Evolutionary conservation across 2,329 filamentous ascomycete species (phyloP).

Genomic region (Stylonectria norvegica): DNA sequence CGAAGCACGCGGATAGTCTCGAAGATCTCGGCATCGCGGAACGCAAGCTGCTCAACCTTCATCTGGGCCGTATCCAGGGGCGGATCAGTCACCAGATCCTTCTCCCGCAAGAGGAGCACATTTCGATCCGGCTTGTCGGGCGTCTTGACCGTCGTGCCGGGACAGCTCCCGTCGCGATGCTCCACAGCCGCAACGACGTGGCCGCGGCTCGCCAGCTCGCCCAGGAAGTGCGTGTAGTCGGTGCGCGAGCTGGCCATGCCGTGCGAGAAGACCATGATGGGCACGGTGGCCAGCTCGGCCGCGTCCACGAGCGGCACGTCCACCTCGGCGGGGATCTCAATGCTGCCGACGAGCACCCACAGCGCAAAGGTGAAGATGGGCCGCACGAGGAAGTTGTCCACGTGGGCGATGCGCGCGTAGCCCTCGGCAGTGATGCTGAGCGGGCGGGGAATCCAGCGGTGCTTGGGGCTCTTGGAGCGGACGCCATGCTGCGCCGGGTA

Average conservation of each 20-base stretch:
- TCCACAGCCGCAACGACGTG: constrained; percentile 49
- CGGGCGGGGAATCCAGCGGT: constrained; percentile 45
- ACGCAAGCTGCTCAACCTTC: constrained; percentile 46
- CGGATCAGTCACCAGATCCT: constrained; percentile 31
- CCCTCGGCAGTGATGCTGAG: constrained; percentile 43
- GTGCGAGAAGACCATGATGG: constrained; percentile 51
- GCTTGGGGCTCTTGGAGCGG: constrained; percentile 27
- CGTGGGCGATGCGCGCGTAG: constrained; percentile 43
- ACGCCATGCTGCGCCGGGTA: constrained; percentile 39
- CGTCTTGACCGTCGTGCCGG: constrained; percentile 40
- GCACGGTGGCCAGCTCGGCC: constrained; percentile 29
- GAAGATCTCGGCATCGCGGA: constrained; percentile 49
- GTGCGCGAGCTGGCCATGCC: constrained; percentile 49
- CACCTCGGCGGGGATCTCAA: constrained; percentile 47
- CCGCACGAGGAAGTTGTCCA: constrained; percentile 42
- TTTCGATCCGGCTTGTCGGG: constrained; percentile 28
- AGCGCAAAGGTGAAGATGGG: constrained; percentile 42
- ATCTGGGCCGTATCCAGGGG: constrained; percentile 36
- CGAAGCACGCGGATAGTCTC: constrained; percentile 41
- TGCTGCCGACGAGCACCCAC: constrained; percentile 39
- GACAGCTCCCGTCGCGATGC: constrained; percentile 51
- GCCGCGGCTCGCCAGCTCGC: constrained; percentile 48
- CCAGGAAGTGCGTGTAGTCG: constrained; percentile 51
- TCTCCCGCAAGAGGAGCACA: constrained; percentile 34
- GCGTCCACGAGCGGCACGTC: constrained; percentile 36